phyloP scores from a whole-genome alignment of 495 filamentous ascomycete genomes.

The Penicillium cataractarum region DNA sequence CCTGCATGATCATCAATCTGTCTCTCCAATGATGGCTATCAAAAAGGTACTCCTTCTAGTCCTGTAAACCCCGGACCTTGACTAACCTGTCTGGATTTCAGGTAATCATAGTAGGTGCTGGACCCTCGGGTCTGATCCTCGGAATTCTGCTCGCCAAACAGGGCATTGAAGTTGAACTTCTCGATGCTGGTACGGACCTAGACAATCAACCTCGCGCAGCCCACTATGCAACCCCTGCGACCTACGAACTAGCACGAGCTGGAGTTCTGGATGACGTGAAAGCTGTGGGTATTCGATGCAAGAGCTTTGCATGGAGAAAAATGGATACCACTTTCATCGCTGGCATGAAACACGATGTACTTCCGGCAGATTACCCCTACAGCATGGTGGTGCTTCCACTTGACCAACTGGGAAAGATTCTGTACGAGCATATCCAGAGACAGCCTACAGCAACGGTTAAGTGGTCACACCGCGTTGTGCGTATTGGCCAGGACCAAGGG shows the following conservation, averaged over 20 bases:
- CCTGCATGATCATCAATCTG: not conserved
- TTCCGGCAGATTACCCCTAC: slow-evolving; percentile 40
- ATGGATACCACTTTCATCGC: slow-evolving; percentile 45
- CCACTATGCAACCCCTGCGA: slow-evolving; percentile 54
- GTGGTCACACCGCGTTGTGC: slow-evolving; percentile 54
- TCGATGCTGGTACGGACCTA: slow-evolving; percentile 53
- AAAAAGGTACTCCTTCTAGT: slow-evolving; percentile 24
- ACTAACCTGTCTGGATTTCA: slow-evolving; percentile 13
- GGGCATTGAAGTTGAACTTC: slow-evolving; percentile 54
- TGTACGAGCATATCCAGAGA: slow-evolving; percentile 50
- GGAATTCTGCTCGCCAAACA: slow-evolving; percentile 56
- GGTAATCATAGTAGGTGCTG: slow-evolving; percentile 59
- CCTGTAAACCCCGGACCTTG: no score
- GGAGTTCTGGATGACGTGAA: slow-evolving; percentile 59
- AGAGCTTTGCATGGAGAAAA: slow-evolving; percentile 56
- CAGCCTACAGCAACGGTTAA: slow-evolving; percentile 45
- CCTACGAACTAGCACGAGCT: slow-evolving; percentile 57
- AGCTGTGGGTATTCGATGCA: slow-evolving; percentile 50
- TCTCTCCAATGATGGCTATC: slow-evolving; percentile 16
- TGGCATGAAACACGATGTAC: slow-evolving; percentile 32
- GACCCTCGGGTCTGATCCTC: slow-evolving; percentile 60
- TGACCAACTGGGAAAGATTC: slow-evolving; percentile 47
- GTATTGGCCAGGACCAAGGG: slow-evolving; percentile 52
- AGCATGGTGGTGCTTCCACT: slow-evolving; percentile 54
- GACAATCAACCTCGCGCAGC: slow-evolving; percentile 59